Base-by-base conservation (phyloP, 371 early-diverging fungal genomes). In the Smittium mucronatum region DNA sequence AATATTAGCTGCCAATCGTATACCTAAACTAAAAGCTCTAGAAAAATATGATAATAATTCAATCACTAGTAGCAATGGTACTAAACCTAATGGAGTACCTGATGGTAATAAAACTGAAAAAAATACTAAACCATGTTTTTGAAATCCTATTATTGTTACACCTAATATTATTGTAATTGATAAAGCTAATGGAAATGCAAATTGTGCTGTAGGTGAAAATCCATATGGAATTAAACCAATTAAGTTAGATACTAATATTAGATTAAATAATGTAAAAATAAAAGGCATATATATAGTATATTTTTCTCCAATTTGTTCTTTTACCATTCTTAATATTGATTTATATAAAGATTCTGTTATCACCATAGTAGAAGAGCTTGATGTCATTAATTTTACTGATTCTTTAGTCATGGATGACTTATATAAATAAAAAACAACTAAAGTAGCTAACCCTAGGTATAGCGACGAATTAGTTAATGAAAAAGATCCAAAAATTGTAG, bases 31-130 rank as follows among this genome's bases (percentile, higher is more conserved):
- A 74, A 83, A 75, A 75, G 80, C 83, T 84, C 84, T 83, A 68
- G 81, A 79, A 69, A 85, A 70, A 77, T 78, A 85, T 64, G 85
- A 85, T 75, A 82, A 80, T 70, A 85, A 82, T 85, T 83, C 83
- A 64, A 84, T 82, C 68, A 73, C 77, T 59, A 84, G 71, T 81
- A 84, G 76, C 73, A 82, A 72, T 69, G 81, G 80, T 74, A 83
- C 80, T 80, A 84, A 81, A 60, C 81, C 85, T 79, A 82, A 75
- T 69, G 84, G 84, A 69, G 85, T 85, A 84, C 85, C 85, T 72
- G 80, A 81, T 71, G 84, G 84, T 73, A 83, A 74, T 72, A 83
- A 85, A 70, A 79, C 76, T 73, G 84, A 81, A 77, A 85, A 83
- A 72, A 86, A 80, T 72, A 66, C 71, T 74, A 79, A 74, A 78